Evolutionary conservation across 2,329 filamentous ascomycete species (phyloP), one percentile per base, ranked within the genome.

Genomic region (Trichoderma pleuroti): DNA sequence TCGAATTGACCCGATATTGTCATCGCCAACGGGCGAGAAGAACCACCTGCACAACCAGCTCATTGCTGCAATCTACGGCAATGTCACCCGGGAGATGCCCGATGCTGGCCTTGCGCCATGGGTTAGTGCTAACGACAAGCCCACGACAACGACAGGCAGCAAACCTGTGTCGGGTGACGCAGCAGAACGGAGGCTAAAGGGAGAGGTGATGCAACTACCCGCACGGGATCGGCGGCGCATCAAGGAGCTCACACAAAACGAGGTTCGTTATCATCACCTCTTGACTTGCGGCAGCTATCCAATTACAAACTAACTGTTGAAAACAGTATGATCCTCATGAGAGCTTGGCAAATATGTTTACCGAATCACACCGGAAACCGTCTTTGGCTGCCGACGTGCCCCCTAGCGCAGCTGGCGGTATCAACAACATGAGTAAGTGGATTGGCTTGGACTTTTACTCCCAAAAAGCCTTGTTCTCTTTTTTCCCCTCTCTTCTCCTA

Each of bases 381-480:
- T 78, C 82, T 5, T 82, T 83, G 64, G 78, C 82, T 14, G 86
- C 90, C 34, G 88, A 93, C 70, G 86, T 89, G 10, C 90, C 91
- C 30, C 86, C 90, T 32, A 90, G 89, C 76, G 91, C 91, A 28
- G 75, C 72, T n/a, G 91, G 89, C 32, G 91, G 91, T 24, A 86
- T 95, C 59, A 94, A 93, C 74, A 93, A 89, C 74, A 91, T 95
- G 85, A 97, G 91, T 93, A 84, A 78, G 90, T 82, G 36, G 28
- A 36, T 18, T 28, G 10, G 8, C 59, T 30, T 42, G n/a, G 21
- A n/a, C 16, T 42, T 21, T 24, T 24, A 14, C 46, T 52, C 11
- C 46, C 46, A 24, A 14, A 14, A 52, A 52, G n/a, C 5, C n/a
- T 24, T 1, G 8, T 46, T 14, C 6, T 30, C 14, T n/a, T n/a